These are phyloP conservation scores for Mortierella sp. DNA, from an alignment of 371 early-diverging fungal species.

Conservation along the genomic window DNA sequence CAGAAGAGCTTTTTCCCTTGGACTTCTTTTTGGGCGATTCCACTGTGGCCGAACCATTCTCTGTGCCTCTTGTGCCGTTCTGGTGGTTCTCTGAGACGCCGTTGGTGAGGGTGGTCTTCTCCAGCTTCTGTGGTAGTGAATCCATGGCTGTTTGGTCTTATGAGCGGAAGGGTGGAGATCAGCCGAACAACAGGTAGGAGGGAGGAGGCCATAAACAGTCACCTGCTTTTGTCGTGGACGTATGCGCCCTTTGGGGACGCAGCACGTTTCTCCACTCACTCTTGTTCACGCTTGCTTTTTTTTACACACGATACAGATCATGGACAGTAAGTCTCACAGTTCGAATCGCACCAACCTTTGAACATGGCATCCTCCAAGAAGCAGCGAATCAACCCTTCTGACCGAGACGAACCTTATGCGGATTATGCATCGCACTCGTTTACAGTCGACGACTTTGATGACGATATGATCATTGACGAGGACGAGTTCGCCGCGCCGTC, in stretches of 20 bases:
- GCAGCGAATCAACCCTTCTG: too few species aligned
- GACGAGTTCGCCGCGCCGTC: conserved; percentile 42
- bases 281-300: conserved; percentile 1
- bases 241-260: too few species aligned
- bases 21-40: conserved; percentile 9
- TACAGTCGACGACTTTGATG: conserved; percentile 40
- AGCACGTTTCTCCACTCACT: background rate
- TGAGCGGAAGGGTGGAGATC: too few species aligned
- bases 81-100: conserved; percentile 2
- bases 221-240: too few species aligned
- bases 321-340: conserved; percentile 8
- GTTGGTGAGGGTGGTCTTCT: conserved; percentile 10
- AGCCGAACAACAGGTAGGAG: too few species aligned
- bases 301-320: conserved; percentile 6
- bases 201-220: too few species aligned
- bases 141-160: conserved; percentile 33
- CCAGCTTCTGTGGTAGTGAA: conserved; percentile 24
- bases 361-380: too few species aligned
- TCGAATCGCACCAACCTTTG: background rate
- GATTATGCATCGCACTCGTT: too few species aligned
- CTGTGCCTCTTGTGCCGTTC: background rate
- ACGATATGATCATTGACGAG: conserved; percentile 45
- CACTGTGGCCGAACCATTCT: background rate
- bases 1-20: conserved; percentile 12
- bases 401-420: too few species aligned